Conservation (phyloP, 192 early-diverging fungal species). For the Neocallimastix lanati region DNA sequence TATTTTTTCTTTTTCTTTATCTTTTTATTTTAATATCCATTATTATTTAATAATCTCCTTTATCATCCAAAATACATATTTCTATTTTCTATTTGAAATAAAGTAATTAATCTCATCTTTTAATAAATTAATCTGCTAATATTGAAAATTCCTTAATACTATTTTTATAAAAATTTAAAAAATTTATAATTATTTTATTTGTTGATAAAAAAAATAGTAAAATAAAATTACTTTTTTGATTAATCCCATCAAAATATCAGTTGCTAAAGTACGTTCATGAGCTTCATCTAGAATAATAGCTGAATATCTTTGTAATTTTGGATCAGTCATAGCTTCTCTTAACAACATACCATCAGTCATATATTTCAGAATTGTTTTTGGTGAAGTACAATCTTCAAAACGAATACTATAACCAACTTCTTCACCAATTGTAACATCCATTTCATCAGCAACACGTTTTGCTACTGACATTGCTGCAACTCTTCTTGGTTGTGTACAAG, state of each 20-base stretch:
- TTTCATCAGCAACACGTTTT: conserved; percentile 91
- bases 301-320: conserved; percentile 66
- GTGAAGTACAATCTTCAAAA: conserved; percentile 87
- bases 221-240: conserved; percentile 55
- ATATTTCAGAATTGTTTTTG: conserved; percentile 77
- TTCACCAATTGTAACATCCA: conserved; percentile 81
- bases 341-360: conserved; percentile 99
- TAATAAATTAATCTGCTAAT: too few species aligned
- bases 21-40: too few species aligned
- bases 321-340: conserved; percentile 92
- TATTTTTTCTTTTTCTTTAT: too few species aligned
- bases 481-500: conserved; percentile 98
- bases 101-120: too few species aligned
- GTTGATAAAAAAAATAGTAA: conserved; percentile 3
- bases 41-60: too few species aligned
- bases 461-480: conserved; percentile 99
- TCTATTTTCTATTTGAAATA: too few species aligned
- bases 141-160: too few species aligned
- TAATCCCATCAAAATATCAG: conserved; percentile 96
- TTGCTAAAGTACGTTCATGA: conserved; percentile 89
- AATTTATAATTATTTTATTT: not conserved
- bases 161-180: too few species aligned
- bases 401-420: conserved; percentile 97
- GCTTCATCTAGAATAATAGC: conserved; percentile 96
- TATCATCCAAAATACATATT: too few species aligned